Evolutionary conservation across 2,329 filamentous ascomycete species (phyloP).

Genomic region (Phyllosticta capitalensis): DNA sequence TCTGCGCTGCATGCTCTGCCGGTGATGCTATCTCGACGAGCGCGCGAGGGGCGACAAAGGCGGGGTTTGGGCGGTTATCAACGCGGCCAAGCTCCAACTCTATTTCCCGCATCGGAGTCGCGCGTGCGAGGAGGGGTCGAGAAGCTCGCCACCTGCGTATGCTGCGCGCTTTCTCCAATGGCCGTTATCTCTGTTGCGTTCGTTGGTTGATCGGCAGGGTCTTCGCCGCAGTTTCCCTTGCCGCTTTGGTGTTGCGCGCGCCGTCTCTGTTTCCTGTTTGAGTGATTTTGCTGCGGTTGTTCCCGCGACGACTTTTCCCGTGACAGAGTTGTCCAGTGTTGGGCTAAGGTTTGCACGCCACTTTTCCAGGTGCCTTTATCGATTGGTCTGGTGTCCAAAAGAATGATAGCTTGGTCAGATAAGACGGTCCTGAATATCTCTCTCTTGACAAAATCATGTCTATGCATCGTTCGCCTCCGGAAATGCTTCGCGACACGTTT

Average conservation of each 20-base stretch:
- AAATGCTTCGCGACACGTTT: background rate
- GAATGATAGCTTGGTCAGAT: background rate
- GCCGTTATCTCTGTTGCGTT: background rate
- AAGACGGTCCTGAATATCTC: background rate
- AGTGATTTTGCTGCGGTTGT: background rate
- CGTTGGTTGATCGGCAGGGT: background rate
- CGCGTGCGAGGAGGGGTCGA: constrained; percentile 11
- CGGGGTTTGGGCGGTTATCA: background rate
- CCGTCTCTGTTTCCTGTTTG: background rate
- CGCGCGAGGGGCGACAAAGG: background rate
- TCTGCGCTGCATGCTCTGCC: background rate
- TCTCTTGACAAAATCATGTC: background rate
- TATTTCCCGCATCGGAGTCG: background rate
- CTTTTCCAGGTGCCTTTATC: background rate
- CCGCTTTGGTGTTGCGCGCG: background rate
- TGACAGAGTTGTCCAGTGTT: background rate
- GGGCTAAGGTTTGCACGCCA: background rate
- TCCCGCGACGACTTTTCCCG: background rate
- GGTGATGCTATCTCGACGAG: background rate
- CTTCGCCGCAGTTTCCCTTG: background rate
- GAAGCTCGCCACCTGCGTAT: background rate
- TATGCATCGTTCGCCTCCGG: background rate
- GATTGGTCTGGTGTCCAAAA: background rate
- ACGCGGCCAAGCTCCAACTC: background rate
- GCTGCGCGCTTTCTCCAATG: background rate